Base-by-base conservation (phyloP, 1,139 yeast genomes). In the Protomyces arabidopsidicola region DNA sequence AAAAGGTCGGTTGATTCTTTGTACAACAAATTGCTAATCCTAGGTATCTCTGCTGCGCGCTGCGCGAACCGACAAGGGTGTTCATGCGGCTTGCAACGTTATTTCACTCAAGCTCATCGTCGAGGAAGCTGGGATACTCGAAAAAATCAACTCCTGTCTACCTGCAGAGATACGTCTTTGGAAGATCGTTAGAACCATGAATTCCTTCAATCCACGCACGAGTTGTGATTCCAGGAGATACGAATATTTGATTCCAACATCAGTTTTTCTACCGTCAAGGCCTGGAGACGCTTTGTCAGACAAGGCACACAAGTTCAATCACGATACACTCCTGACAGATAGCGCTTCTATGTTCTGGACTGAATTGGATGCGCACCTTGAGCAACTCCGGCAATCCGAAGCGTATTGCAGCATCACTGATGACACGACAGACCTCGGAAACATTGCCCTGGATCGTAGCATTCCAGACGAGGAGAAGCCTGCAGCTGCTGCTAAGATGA, bases 31-130 rank as follows among this genome's bases (percentile, higher is more conserved):
- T 36, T 22, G 24, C 12, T n/a, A 12, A 22, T 14, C 55, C 73
- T 22, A 58, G 62, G 85, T 86, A 64, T 91, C 95, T 0, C 88
- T 95, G 71, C 87, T 89, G 88, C 83, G 99, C 71, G 96, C 98
- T 55, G 98, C 98, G 2, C 82, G 98, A 75, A 93, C 99, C 3
- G 99, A 93, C 74, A 95, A 93, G 75, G 99, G 98, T 67, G 99
- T 93, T 16, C 99, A 93, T 75, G 98, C 99, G 31, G 98, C 98
- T 3, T 98, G 98, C 34, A 93, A 93, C 73, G 90, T 93, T 36
- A 84, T 95, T 53, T 88, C 96, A 8, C 79, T 90, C 71, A 93
- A 93, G 73, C 78, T 93, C 79, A 90, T 91, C 71, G 82, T 91
- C 65, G 97, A 91, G 73, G 98, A 91, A 71, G 82, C 81, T n/a